Evolutionary conservation across 2,329 filamentous ascomycete genomes (phyloP), one percentile per base, ranked within the genome.

Genomic region (Aspergillus udagawae): DNA sequence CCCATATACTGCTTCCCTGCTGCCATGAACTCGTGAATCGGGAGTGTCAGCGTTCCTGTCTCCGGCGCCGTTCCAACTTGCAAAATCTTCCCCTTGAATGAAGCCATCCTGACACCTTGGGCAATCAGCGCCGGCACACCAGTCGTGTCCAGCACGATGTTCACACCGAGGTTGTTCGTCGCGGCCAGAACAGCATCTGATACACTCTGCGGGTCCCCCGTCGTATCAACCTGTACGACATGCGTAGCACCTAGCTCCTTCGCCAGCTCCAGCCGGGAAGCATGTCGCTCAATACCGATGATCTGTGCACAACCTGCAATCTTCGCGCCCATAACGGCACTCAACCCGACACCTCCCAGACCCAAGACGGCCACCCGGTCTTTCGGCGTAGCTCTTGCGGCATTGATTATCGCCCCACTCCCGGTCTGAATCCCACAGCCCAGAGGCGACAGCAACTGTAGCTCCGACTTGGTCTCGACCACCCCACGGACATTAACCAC

Each of bases 81-180:
- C 5, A 83, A 73, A 27, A 82, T 73, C 58, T 78, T 78, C 1
- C 80, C 82, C 56, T 74, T 74, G 29, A 75, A 75, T 12, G 77
- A 68, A 4, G 79, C 74, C 35, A 74, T 74, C 1, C 77, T 70
- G 2, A 82, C 59, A 1, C 73, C 75, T 3, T 76, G 76, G 8
- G 76, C 68, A 17, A 82, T 67, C 55, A 82, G 58, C 42, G 74
- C 57, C 41, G 75, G 68, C 0, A 75, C 74, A 0, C 79, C 82
- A 1, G 79, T 83, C 0, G 80, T 82, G 54, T 84, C 82, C 52
- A 84, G 72, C 4, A 73, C 73, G 35, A 82, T 69, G 2, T 75
- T 77, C 0, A 78, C 72, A 0, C 81, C 80, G 0, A 74, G 58
- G 0, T 69, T 72, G 3, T 71, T 69, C 0, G 71, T 70, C 3